Conservation (phyloP, 2,329 filamentous ascomycete genomes). For the Cordyceps militaris region DNA sequence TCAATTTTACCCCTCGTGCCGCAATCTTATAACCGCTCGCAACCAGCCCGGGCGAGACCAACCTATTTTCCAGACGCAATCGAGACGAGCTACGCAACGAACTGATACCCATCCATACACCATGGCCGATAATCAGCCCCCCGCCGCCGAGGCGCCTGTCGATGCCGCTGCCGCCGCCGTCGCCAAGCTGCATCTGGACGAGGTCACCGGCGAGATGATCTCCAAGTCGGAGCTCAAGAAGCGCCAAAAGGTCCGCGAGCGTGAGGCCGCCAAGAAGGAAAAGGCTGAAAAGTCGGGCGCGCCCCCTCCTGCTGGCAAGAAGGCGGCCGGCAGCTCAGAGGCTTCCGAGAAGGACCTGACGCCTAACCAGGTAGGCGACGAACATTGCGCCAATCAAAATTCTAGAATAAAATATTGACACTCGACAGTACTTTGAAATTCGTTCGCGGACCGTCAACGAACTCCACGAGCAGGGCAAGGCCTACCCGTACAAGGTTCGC, state of each 20-base stretch:
- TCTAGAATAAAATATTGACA: not conserved
- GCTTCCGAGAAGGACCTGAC: slow-evolving; percentile 49
- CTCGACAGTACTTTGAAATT: slow-evolving; percentile 79
- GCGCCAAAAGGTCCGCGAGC: slow-evolving; percentile 83
- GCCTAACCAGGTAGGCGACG: slow-evolving; percentile 39
- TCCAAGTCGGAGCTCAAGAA: slow-evolving; percentile 92
- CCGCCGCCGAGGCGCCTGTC: slow-evolving; percentile 28
- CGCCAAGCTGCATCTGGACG: slow-evolving; percentile 77
- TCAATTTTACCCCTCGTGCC: slow-evolving; percentile 10
- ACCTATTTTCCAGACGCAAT: not conserved
- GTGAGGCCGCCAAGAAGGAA: slow-evolving; percentile 81
- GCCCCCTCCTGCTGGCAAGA: slow-evolving; percentile 47
- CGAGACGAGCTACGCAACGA: not conserved
- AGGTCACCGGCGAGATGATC: slow-evolving; percentile 81
- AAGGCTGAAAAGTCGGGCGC: slow-evolving; percentile 73
- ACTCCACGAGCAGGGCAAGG: slow-evolving; percentile 34
- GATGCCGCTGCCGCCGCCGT: slow-evolving; percentile 49
- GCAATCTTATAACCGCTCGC: not conserved
- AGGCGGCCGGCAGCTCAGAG: slow-evolving; percentile 47
- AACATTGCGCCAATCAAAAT: too few species aligned
- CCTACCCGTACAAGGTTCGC: slow-evolving; percentile 71
- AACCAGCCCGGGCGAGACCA: not conserved
- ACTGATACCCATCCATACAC: slow-evolving; percentile 15
- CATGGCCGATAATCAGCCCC: slow-evolving; percentile 28
- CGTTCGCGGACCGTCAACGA: slow-evolving; percentile 66